Conservation (phyloP, 352 stramenopile species). For the Phytopythium aichiense region DNA sequence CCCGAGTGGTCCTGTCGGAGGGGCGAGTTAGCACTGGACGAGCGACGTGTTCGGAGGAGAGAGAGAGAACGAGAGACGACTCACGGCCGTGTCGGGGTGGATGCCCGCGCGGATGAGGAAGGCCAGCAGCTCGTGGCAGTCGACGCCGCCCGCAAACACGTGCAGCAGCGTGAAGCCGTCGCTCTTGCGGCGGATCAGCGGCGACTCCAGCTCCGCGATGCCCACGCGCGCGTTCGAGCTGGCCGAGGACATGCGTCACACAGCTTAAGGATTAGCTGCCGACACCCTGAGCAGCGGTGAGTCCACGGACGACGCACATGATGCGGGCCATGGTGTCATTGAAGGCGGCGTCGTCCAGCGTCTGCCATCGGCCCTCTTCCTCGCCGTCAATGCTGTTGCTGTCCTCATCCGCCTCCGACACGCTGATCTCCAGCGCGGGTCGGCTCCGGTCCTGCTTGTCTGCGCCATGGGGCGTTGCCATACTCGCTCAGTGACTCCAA, state of each 20-base stretch:
- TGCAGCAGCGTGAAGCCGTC: conserved; percentile 58
- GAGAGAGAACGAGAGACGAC: not conserved
- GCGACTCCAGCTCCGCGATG: conserved; percentile 21
- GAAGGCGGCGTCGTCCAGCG: conserved; percentile 32
- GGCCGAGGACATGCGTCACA: not conserved
- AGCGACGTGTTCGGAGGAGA: not conserved
- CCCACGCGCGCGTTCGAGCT: conserved; percentile 37
- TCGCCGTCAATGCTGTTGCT: conserved; percentile 4
- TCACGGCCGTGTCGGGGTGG: conserved; percentile 27
- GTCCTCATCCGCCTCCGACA: not conserved
- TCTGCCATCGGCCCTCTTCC: conserved; percentile 15
- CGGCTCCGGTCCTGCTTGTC: not conserved
- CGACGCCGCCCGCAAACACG: conserved; percentile 46
- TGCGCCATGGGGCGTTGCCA: not conserved
- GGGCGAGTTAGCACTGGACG: not conserved
- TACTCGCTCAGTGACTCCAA: not conserved
- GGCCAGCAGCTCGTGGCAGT: conserved; percentile 45
- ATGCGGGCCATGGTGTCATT: conserved; percentile 45
- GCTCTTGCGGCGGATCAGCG: conserved; percentile 25
- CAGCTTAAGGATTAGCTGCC: not conserved
- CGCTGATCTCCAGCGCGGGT: not conserved
- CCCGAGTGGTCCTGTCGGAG: conserved; percentile 29
- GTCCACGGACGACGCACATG: conserved; percentile 24
- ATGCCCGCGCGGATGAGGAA: conserved; percentile 37
- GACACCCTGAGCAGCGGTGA: not conserved